Percentiles rank a stretch among this genome's conserved stretches.
Evolutionary conservation across 345 rosid species (phyloP).

Genomic region (Boechera stricta): DNA sequence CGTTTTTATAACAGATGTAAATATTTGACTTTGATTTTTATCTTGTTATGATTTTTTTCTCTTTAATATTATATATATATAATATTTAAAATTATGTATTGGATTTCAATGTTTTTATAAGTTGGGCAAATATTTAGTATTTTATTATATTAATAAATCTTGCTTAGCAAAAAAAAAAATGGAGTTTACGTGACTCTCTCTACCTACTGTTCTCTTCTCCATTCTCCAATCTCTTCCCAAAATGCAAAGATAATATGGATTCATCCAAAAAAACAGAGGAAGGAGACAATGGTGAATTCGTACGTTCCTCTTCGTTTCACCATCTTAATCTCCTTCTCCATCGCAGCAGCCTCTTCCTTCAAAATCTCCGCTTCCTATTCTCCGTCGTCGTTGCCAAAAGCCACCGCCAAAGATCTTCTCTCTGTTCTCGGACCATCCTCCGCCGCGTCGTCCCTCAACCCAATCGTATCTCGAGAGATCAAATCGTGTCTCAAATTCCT

Average conservation of each 20-base stretch:
- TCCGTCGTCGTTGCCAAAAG: constrained; percentile 54
- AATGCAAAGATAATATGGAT: neutral
- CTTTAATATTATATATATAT: too few relatives aligned
- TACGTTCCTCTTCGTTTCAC: constrained; percentile 51
- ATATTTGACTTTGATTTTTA: too few relatives aligned
- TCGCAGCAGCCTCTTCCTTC: constrained; percentile 54
- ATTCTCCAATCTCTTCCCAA: neutral
- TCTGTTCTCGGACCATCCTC: constrained; percentile 64
- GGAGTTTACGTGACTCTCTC: neutral
- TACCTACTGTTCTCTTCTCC: neutral
- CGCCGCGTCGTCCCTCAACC: constrained; percentile 57
- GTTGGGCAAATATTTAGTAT: too few relatives aligned
- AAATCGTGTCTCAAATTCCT: constrained; percentile 76
- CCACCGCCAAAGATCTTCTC: constrained; percentile 76
- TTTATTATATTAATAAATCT: too few relatives aligned
- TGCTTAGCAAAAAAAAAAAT: neutral
- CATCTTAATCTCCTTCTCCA: constrained; percentile 60
- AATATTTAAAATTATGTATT: too few relatives aligned
- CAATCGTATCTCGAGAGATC: constrained; percentile 60
- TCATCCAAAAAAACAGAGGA: neutral
- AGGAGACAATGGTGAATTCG: constrained; percentile 46
- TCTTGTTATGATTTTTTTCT: too few relatives aligned
- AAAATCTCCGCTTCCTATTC: constrained; percentile 36
- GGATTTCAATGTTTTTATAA: too few relatives aligned
- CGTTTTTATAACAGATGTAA: too few relatives aligned